Evolutionary conservation across 2,329 filamentous ascomycete species (phyloP).

Genomic region (Botrytis galanthina): DNA sequence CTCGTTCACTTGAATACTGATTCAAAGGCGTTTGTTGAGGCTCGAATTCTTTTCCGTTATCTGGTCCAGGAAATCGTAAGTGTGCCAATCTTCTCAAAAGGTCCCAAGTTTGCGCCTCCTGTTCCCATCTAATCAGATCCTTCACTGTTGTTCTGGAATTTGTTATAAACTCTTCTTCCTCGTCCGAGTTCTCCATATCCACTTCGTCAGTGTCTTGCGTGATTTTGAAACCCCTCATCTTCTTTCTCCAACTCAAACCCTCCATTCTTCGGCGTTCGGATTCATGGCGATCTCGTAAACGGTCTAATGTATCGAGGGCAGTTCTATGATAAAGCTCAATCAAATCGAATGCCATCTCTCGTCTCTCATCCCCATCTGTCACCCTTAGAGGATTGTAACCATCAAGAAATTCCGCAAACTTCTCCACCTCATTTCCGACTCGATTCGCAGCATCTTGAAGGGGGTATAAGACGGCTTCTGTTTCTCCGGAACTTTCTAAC

Average conservation of each 20-base stretch:
- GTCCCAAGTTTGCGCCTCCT: conserved; percentile 89
- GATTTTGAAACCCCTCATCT: conserved; percentile 39
- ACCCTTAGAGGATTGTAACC: conserved; percentile 59
- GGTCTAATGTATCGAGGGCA: conserved; percentile 46
- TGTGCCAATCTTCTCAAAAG: conserved; percentile 65
- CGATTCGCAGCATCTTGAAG: conserved; percentile 64
- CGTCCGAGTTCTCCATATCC: conserved; percentile 54
- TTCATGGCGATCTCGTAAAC: conserved; percentile 44
- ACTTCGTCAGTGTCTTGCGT: conserved; percentile 35
- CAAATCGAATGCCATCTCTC: conserved; percentile 66
- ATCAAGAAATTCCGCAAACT: conserved; percentile 81
- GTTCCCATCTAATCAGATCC: conserved; percentile 65
- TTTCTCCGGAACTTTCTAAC: conserved; percentile 41
- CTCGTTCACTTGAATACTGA: conserved; percentile 57
- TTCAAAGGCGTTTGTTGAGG: conserved; percentile 39
- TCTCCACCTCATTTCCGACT: conserved; percentile 78
- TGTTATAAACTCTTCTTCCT: conserved; percentile 40
- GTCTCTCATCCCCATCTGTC: conserved; percentile 52
- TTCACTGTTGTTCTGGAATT: conserved; percentile 41
- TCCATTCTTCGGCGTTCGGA: conserved; percentile 34
- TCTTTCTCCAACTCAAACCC: conserved; percentile 38
- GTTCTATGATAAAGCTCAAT: conserved; percentile 63
- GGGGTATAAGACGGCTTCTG: conserved; percentile 53
- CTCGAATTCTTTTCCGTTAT: conserved; percentile 28
- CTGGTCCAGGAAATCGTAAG: conserved; percentile 55